Evolutionary conservation across 164 flowering plant genomes (phyloP).

Genomic region (Berberis thunbergii): DNA sequence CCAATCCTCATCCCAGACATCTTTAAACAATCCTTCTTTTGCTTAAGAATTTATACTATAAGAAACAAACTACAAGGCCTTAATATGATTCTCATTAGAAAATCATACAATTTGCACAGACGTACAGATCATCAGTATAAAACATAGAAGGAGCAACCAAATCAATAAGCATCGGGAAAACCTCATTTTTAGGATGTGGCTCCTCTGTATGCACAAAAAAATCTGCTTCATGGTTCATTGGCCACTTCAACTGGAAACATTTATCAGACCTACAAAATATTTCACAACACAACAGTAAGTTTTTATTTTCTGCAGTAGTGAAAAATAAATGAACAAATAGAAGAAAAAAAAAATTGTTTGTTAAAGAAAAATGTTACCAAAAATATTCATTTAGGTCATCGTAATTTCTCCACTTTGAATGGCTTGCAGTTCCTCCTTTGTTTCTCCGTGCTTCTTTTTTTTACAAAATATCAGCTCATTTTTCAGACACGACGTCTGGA

Average conservation of each 20-base stretch:
- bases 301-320: too few relatives aligned
- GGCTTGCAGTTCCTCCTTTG: conserved; percentile 81
- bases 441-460: conserved; percentile 87
- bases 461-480: conserved; percentile 11
- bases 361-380: conserved; percentile 42
- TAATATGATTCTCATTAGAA: too few relatives aligned
- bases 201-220: conserved; percentile 70
- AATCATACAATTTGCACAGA: too few relatives aligned
- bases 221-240: conserved; percentile 58
- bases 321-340: background rate
- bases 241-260: conserved; percentile 81
- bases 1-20: too few relatives aligned
- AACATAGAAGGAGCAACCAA: too few relatives aligned
- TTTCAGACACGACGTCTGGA: conserved; percentile 10
- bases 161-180: conserved; percentile 5
- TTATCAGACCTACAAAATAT: conserved; percentile 57
- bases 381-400: conserved; percentile 98
- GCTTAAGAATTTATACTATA: too few relatives aligned
- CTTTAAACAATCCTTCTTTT: too few relatives aligned
- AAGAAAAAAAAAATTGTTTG: background rate
- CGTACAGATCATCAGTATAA: too few relatives aligned
- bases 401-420: conserved; percentile 94
- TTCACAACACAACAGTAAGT: too few relatives aligned
- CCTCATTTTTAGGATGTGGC: conserved; percentile 17
- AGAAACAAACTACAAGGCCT: too few relatives aligned